Evolutionary conservation across 108 stramenopile genomes (phyloP).

Genomic region (Bacterosira constricta): DNA sequence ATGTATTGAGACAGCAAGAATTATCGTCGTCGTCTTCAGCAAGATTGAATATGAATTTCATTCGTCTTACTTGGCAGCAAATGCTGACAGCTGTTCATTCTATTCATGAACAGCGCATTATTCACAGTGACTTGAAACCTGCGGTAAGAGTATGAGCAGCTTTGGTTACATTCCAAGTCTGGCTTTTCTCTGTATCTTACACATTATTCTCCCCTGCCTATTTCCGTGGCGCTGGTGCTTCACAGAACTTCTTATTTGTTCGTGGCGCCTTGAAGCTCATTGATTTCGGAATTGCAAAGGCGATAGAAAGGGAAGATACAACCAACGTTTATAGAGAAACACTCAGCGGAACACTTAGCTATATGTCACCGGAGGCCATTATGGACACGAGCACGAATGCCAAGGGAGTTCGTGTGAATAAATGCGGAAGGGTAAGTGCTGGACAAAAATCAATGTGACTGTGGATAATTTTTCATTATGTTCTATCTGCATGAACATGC

Average conservation of each 20-base stretch:
- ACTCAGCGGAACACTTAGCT: conserved; percentile 98
- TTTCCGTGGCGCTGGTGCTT: background rate
- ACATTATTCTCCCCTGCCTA: background rate
- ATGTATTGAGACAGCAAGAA: conserved; percentile 87
- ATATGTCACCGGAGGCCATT: conserved; percentile 98
- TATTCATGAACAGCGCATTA: conserved; percentile 97
- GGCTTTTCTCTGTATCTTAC: background rate
- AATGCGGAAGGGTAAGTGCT: conserved; percentile 66
- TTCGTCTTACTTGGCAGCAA: conserved; percentile 98
- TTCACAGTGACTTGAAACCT: conserved; percentile 97
- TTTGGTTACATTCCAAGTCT: conserved; percentile 24
- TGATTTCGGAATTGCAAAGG: conserved; percentile 99
- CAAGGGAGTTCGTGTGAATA: conserved; percentile 51
- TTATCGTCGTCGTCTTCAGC: conserved; percentile 31
- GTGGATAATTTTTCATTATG: too few species aligned
- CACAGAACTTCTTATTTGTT: conserved; percentile 86
- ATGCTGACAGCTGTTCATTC: conserved; percentile 98
- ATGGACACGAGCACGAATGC: conserved; percentile 82
- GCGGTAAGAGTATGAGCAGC: conserved; percentile 57
- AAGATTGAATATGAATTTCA: conserved; percentile 92
- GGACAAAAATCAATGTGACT: background rate
- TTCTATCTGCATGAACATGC: too few species aligned
- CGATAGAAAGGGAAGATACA: conserved; percentile 94
- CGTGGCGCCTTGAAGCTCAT: conserved; percentile 96
- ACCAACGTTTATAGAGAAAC: conserved; percentile 97